Base-by-base conservation (phyloP, 2,329 filamentous ascomycete species). In the Alternaria atra region DNA sequence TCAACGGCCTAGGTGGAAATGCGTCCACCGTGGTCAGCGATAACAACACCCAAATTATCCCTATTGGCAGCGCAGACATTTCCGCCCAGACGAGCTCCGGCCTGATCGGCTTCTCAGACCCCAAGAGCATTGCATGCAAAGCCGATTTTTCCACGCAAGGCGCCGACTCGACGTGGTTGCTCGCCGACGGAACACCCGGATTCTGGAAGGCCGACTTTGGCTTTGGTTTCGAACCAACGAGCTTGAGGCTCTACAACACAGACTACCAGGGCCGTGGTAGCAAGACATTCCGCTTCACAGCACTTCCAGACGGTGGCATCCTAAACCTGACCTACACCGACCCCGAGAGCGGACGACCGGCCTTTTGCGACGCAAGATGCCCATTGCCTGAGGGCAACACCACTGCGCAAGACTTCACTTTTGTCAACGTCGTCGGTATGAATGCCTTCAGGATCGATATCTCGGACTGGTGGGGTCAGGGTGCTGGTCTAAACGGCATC, bases 261-360 rank as follows among this genome's bases (percentile, higher is more conserved):
- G 89, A 91, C 69, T 85, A 89, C 53, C 88, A 95, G 70, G 93
- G 91, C 52, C 89, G 93, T 66, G 94, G 95, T 40, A 97, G 94
- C 30, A 91, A 92, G 81, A 91, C 90, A 0, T 99, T 92, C 82
- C 89, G 93, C 59, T 96, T 93, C 75, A 92, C 92, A 23, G 92
- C 93, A 17, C 82, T 94, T 60, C 94, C 94, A 5, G 88, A 94
- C 72, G 90, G 91, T 64, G 95, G 95, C 53, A 97, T 99, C 76
- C 92, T 99, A 89, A 97, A 98, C 79, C 85, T 99, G 73, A 97
- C 93, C 37, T 98, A 95, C 71, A 89, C 89, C 65, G 93, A 98
- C 73, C 90, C 91, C 13, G 25, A 82, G 76, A 39, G 87, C 2
- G 90, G 91, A 27, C 81, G 86, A 52, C 89, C 90, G 56, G 80